A percentile compares a stretch with the other conserved stretches of the same genome.
Evolutionary conservation across 2,329 filamentous ascomycete species (phyloP).

Genomic region (Aspergillus pseudoterreus): DNA sequence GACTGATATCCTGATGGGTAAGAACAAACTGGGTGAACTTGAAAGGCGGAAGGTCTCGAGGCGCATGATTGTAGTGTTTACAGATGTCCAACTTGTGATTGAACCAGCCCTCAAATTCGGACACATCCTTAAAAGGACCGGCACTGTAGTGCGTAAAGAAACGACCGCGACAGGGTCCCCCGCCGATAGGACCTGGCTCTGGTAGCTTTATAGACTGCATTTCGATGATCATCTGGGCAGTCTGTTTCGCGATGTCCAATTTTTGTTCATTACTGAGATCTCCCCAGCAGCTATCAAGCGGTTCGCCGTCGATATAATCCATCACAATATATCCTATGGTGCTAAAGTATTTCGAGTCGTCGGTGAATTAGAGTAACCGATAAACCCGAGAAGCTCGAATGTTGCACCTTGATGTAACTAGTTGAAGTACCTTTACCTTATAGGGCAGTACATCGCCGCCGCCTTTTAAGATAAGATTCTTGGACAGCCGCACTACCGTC

Average conservation of each 20-base stretch:
- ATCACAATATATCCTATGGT: constrained; percentile 24
- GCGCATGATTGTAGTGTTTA: no score
- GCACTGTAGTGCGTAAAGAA: constrained; percentile 24
- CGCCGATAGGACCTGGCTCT: constrained; percentile 17
- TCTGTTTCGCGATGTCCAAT: constrained; percentile 15
- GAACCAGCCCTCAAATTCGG: constrained; percentile 21
- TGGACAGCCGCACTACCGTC: constrained; percentile 22
- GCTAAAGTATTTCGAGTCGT: constrained; percentile 1
- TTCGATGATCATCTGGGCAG: constrained; percentile 18
- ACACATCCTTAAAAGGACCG: constrained; percentile 15
- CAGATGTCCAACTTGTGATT: constrained; percentile 22
- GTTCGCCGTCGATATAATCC: constrained; percentile 25
- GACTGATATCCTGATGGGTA: no score
- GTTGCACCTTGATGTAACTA: constrained; percentile 16
- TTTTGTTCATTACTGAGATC: constrained; percentile 11
- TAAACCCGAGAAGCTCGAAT: constrained; percentile 21
- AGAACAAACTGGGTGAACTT: no score
- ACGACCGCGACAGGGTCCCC: background rate
- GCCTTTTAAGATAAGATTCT: constrained; percentile 19
- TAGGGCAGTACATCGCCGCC: constrained; percentile 18
- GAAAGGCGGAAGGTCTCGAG: no score
- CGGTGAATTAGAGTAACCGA: constrained; percentile 18
- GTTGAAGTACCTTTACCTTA: constrained; percentile 18
- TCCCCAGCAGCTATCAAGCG: constrained; percentile 23
- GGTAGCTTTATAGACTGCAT: constrained; percentile 16